These are phyloP conservation scores for Globisporangium splendens DNA, from an alignment of 352 stramenopile genomes.

Conservation along the genomic window DNA sequence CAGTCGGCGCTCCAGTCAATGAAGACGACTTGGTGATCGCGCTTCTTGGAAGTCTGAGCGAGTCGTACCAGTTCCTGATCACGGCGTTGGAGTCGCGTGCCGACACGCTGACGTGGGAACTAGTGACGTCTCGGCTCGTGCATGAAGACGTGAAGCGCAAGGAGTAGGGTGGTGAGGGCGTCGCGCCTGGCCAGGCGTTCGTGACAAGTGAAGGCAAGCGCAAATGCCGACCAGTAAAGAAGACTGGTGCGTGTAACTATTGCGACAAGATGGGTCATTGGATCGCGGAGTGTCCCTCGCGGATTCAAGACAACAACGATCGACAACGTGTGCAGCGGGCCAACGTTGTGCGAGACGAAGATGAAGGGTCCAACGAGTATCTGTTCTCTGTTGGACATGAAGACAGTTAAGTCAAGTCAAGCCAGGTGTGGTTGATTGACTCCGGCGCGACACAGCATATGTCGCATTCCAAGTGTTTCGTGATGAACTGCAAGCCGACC, in stretches of 20 bases:
- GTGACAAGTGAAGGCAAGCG: not conserved
- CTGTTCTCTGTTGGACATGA: too few species aligned
- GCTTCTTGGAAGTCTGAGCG: conserved; percentile 17
- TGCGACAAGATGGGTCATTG: conserved; percentile 9
- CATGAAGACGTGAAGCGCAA: not conserved
- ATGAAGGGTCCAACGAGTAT: not conserved
- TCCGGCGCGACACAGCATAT: too few species aligned
- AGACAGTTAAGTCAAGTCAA: too few species aligned
- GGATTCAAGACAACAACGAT: not conserved
- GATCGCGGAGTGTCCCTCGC: not conserved
- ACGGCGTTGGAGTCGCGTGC: conserved; percentile 19
- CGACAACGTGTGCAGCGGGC: not conserved
- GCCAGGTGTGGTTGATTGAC: too few species aligned
- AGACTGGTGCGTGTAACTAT: conserved; percentile 47
- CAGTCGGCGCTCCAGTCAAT: conserved; percentile 14
- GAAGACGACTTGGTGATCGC: conserved; percentile 18
- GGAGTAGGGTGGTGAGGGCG: not conserved
- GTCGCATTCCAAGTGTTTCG: too few species aligned
- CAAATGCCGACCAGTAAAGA: conserved; percentile 31
- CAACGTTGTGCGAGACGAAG: not conserved
- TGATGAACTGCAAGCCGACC: too few species aligned
- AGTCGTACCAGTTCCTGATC: conserved; percentile 27
- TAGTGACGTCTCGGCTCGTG: conserved; percentile 5
- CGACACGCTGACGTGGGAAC: conserved; percentile 18
- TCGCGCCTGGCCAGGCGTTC: not conserved